Percentiles rank a stretch among this genome's conserved stretches.
Conservation (phyloP, 1,139 yeast species). For the Yamadazyma siamensis region DNA sequence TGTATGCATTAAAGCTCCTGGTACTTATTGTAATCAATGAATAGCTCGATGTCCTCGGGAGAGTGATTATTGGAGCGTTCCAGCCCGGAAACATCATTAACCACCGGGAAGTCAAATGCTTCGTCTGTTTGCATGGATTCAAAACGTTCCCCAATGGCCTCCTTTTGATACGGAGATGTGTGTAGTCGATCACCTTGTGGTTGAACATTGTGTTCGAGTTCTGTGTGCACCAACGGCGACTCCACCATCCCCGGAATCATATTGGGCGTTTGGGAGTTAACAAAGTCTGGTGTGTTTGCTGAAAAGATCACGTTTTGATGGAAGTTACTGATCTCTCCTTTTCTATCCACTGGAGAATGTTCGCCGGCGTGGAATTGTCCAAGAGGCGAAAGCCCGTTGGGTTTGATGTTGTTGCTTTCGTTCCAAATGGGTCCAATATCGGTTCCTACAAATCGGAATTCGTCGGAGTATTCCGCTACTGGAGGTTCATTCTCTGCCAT, state of each 20-base stretch:
- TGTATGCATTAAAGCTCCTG: too few species aligned
- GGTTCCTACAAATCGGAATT: constrained; percentile 9
- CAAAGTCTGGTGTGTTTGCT: constrained; percentile 31
- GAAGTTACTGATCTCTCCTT: constrained; percentile 9
- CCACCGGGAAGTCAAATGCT: constrained; percentile 17
- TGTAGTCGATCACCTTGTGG: constrained; percentile 3
- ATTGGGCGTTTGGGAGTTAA: constrained; percentile 23
- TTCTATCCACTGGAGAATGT: constrained; percentile 9
- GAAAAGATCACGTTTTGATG: constrained; percentile 21
- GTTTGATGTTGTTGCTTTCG: constrained; percentile 15
- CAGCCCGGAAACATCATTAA: constrained; percentile 16
- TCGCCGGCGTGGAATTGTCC: constrained; percentile 23
- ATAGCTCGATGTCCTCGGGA: constrained; percentile 19
- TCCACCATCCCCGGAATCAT: constrained; percentile 5
- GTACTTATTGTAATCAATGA: constrained; percentile 28
- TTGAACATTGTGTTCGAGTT: constrained; percentile 1
- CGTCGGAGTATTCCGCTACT: constrained; percentile 9
- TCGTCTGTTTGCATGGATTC: constrained; percentile 13
- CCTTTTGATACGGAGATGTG: constrained; percentile 3
- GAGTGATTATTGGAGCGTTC: constrained; percentile 14
- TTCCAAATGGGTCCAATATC: constrained; percentile 19
- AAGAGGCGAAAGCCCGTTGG: constrained; percentile 22
- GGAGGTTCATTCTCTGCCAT: constrained; percentile 14
- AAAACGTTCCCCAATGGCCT: constrained; percentile 7
- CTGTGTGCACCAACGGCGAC: background rate